These are phyloP conservation scores for Trichoderma erinaceum DNA, from an alignment of 495 filamentous ascomycete species.

Conservation along the genomic window DNA sequence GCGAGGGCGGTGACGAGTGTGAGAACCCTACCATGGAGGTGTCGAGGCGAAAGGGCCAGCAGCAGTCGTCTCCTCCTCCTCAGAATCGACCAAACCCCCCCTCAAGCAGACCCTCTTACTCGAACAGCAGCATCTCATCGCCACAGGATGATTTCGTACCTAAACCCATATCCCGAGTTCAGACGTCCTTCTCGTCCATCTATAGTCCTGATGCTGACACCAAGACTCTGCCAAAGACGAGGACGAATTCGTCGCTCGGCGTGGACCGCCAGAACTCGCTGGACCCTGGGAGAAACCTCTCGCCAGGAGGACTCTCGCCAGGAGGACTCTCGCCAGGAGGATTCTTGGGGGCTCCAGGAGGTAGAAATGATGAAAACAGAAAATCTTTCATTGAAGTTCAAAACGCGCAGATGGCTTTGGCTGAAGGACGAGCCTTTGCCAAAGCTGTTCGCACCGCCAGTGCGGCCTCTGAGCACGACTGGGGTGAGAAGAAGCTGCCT, in stretches of 20 bases:
- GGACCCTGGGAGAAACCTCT: neutral
- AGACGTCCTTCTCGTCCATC: slow-evolving; percentile 41
- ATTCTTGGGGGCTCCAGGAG: neutral
- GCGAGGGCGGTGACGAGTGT: slow-evolving; percentile 80
- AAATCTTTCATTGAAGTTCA: slow-evolving; percentile 51
- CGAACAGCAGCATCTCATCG: slow-evolving; percentile 16
- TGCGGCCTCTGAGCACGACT: slow-evolving; percentile 23
- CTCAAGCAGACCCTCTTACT: slow-evolving; percentile 21
- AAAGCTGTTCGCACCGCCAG: slow-evolving; percentile 38
- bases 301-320: neutral
- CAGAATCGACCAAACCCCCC: slow-evolving; percentile 18
- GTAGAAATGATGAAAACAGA: slow-evolving; percentile 34
- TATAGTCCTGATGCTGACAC: slow-evolving; percentile 23
- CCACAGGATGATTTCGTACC: slow-evolving; percentile 31
- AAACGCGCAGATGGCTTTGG: slow-evolving; percentile 64
- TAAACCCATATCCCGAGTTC: slow-evolving; percentile 37
- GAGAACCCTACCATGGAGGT: slow-evolving; percentile 64
- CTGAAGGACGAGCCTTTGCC: slow-evolving; percentile 65
- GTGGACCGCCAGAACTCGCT: neutral
- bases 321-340: neutral
- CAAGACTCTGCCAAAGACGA: slow-evolving; percentile 14
- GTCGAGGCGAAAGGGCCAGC: slow-evolving; percentile 41
- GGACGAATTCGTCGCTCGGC: neutral
- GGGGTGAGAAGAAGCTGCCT: slow-evolving; percentile 20
- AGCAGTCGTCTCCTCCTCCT: slow-evolving; percentile 23